Evolutionary conservation across 2,329 filamentous ascomycete species (phyloP), one percentile per base, ranked within the genome.

Genomic region (Gnomoniopsis smithogilvyi): DNA sequence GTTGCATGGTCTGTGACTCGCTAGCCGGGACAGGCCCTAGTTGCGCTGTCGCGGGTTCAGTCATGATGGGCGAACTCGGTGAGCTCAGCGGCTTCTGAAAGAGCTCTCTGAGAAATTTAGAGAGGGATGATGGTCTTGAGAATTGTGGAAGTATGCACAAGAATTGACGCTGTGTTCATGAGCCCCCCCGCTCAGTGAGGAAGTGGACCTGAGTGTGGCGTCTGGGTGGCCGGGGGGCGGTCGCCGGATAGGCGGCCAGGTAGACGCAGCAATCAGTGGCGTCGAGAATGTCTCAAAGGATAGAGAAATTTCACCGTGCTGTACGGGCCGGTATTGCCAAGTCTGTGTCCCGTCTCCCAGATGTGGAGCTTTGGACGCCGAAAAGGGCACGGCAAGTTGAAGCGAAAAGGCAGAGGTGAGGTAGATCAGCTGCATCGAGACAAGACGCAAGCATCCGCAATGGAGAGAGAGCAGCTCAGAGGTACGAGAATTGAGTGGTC

Each of bases 1-100:
- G 63, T 51, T 60, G 59, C 24, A 64, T 63, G 34, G 53, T 53
- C 41, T 56, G 63, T 51, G 57, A 49, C 54, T 65, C 61, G 33
- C 57, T 46, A 54, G 65, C 43, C 48, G 66, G 56, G 45, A 50
- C 52, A 36, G 62, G 52, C 51, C 61, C 63, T 45, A 60, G 60
- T 33, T 61, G 58, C 14, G 63, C 56, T 43, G 61, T 34, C 15
- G 64, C 64, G 45, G 60, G 54, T 64, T 69, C 66, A 65, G 68
- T 67, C 69, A 72, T 72, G 62, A 56, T 38, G 46, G 36, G 24
- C 21, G 60, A 26, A 22, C 41, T 15, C 10, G 34, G 45, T 33
- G 36, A 30, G 19, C 14, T 21, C 33, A 54, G 46, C 47, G n/a
- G 34, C 26, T 36, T 36, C 22, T 38, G 17, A 12, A 46, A 36